phyloP scores from a whole-genome alignment of 805 yeast genomes.

The Metschnikowia koreensis region DNA sequence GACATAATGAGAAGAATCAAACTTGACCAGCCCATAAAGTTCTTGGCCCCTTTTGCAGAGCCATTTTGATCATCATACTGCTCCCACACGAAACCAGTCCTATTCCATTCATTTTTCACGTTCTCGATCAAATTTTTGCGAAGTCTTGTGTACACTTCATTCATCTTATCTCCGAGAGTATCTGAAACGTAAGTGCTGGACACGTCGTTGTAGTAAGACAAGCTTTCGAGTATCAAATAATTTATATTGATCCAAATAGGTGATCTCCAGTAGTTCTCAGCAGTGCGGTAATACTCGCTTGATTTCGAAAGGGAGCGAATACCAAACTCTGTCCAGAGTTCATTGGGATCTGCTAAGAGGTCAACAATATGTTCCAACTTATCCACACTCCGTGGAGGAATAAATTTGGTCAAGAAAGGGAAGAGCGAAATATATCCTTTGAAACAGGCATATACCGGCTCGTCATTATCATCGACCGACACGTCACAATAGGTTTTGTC shows the following conservation, averaged over 20 bases:
- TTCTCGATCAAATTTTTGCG: constrained; percentile 68
- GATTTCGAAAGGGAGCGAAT: constrained; percentile 73
- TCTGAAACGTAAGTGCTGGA: constrained; percentile 31
- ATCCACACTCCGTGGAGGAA: constrained; percentile 44
- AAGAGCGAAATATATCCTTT: constrained; percentile 84
- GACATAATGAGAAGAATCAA: constrained; percentile 76
- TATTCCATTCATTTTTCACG: constrained; percentile 63
- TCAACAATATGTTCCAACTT: constrained; percentile 53
- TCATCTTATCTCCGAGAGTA: constrained; percentile 40
- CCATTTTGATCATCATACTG: constrained; percentile 83
- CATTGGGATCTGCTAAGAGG: constrained; percentile 63
- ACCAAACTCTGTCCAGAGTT: constrained; percentile 77
- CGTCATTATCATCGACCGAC: constrained; percentile 71
- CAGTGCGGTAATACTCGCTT: constrained; percentile 66
- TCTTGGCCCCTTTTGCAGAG: constrained; percentile 74
- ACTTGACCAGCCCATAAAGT: constrained; percentile 94
- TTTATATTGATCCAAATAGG: constrained; percentile 92
- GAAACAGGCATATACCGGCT: constrained; percentile 69
- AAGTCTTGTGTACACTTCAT: constrained; percentile 47
- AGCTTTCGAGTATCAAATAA: constrained; percentile 71
- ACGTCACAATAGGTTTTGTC: constrained; percentile 77
- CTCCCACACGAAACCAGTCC: constrained; percentile 86
- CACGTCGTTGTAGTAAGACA: constrained; percentile 50
- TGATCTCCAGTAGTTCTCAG: constrained; percentile 95
- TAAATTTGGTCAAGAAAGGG: constrained; percentile 75